Percentiles rank a stretch among this genome's conserved stretches.
phyloP scores from a whole-genome alignment of 2,329 filamentous ascomycete genomes.

The Saccharata proteae region DNA sequence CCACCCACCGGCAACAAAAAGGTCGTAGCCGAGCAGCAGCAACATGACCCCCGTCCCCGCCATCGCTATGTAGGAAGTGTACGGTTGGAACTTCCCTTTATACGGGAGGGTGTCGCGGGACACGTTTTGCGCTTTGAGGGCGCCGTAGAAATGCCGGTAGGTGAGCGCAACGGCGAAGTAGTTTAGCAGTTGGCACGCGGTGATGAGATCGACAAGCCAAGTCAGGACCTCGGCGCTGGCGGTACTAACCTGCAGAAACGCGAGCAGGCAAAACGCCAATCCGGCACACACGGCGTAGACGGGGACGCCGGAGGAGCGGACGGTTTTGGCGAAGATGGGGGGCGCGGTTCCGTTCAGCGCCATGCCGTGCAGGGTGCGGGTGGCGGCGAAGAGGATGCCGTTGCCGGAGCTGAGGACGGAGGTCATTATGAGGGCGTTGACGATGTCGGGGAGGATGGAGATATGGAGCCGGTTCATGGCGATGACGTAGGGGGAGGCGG shows the following conservation, averaged over 20 bases:
- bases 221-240: slow-evolving; percentile 53
- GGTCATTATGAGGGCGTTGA: slow-evolving; percentile 44
- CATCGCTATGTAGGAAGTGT: slow-evolving; percentile 55
- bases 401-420: slow-evolving; percentile 45
- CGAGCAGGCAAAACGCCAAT: slow-evolving; percentile 55
- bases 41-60: slow-evolving; percentile 55
- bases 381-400: slow-evolving; percentile 43
- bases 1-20: slow-evolving; percentile 61
- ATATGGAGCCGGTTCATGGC: slow-evolving; percentile 46
- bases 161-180: slow-evolving; percentile 42
- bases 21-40: slow-evolving; percentile 62
- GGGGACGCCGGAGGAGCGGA: slow-evolving; percentile 52
- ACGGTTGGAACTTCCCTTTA: slow-evolving; percentile 45
- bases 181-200: slow-evolving; percentile 49
- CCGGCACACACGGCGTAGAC: slow-evolving; percentile 59
- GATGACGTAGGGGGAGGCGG: slow-evolving; percentile 51
- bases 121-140: slow-evolving; percentile 36
- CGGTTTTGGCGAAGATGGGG: slow-evolving; percentile 45
- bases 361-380: slow-evolving; percentile 41
- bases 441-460: slow-evolving; percentile 41
- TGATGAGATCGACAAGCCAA: slow-evolving; percentile 63
- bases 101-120: slow-evolving; percentile 38
- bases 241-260: slow-evolving; percentile 61
- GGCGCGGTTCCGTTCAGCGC: slow-evolving; percentile 43
- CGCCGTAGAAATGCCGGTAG: slow-evolving; percentile 48